Evolutionary conservation across 352 stramenopile species (phyloP), one percentile per base, ranked within the genome.

Genomic region (Salisapilia sapeloensis): DNA sequence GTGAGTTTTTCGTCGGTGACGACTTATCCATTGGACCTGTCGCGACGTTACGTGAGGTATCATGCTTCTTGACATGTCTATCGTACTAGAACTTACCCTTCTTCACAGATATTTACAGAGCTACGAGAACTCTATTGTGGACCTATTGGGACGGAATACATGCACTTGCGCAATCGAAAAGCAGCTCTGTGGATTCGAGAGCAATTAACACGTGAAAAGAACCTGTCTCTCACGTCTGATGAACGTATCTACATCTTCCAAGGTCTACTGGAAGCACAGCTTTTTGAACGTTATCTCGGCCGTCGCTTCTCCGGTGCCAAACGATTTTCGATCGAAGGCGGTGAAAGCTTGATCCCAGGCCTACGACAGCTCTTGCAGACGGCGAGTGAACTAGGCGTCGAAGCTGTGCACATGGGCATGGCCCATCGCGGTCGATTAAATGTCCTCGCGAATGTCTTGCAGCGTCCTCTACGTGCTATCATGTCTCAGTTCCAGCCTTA

Each of bases 331-430:
- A 79, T 99, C 30, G 96, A 99, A 72, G 96, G 95, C 8, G 81
- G 81, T 20, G 94, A 99, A 69, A 87, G 79, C 9, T 71, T 98
- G 24, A 92, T 99, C 22, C 85, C 93, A 11, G 94, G 83, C 6
- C 60, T 99, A 27, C 94, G 94, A 48, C 71, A 89, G 42, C 81
- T 97, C 17, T 90, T 99, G 35, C 85, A 99, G 48, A 67, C 57
- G 25, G 93, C 91, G 4, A 94, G 74, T 38, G 85, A 97, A 31
- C 55, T 96, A 15, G 95, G 95, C 15, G 85, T 98, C 12, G 86
- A 98, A 53, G 84, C 85, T 22, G 93, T 99, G 34, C 87, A 98
- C 37, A 97, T 99, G 60, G 96, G 95, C 30, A 99, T 99, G 96
- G 87, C 95, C 13, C 96, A 99, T 59, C 77, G 95, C 35, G 95